phyloP scores from a whole-genome alignment of 768 basidiomycete species.

The Panus rudis region DNA sequence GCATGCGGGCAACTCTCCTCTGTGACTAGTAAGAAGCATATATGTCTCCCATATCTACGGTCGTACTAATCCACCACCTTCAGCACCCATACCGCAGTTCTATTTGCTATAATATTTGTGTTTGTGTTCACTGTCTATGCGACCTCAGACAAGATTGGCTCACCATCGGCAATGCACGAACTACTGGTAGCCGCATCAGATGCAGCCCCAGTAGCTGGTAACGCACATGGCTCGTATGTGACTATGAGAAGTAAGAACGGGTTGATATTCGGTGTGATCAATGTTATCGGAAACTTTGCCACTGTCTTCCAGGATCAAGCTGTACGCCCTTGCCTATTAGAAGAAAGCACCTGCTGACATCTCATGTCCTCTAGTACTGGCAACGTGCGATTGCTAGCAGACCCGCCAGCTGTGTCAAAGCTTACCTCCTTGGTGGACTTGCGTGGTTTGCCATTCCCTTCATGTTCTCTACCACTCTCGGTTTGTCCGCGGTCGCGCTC shows the following conservation, averaged over 20 bases:
- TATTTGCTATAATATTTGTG: constrained; percentile 79
- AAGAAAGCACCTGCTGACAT: neutral
- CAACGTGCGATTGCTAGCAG: constrained; percentile 85
- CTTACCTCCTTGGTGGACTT: constrained; percentile 81
- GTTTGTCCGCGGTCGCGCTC: constrained; percentile 82
- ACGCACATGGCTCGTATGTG: constrained; percentile 76
- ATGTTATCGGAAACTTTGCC: constrained; percentile 79
- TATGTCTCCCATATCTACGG: no score
- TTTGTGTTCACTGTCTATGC: constrained; percentile 78
- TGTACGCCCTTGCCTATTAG: constrained; percentile 12
- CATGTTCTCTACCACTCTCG: constrained; percentile 79
- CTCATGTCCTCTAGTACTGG: constrained; percentile 60
- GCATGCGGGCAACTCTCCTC: constrained; percentile 79
- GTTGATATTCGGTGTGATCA: constrained; percentile 70
- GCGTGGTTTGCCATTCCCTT: constrained; percentile 93
- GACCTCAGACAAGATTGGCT: constrained; percentile 74
- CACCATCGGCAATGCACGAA: constrained; percentile 68
- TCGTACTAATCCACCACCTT: neutral
- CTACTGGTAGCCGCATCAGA: constrained; percentile 57
- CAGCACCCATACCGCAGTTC: constrained; percentile 81
- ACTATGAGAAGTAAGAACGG: constrained; percentile 51
- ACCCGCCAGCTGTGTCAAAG: constrained; percentile 83
- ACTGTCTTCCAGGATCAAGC: constrained; percentile 49
- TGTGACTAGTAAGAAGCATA: constrained; percentile 85
- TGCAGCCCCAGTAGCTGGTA: constrained; percentile 61